Conservation (phyloP, 2,329 filamentous ascomycete species). For the Lachnellula suecica region DNA sequence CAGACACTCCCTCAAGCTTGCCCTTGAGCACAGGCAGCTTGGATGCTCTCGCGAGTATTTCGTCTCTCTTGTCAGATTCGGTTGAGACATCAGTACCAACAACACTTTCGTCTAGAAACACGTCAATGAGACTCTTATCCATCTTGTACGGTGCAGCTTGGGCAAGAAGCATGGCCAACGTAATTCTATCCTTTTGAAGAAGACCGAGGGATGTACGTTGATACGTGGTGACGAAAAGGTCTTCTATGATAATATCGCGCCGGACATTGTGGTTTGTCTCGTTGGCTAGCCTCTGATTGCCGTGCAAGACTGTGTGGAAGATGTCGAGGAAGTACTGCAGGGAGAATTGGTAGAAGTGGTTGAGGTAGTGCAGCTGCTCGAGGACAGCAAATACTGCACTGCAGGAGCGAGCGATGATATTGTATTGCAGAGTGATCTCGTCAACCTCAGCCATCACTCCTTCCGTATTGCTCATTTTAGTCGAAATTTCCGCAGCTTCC, state of each 20-base stretch:
- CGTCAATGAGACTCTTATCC: conserved; percentile 86
- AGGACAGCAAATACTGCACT: conserved; percentile 96
- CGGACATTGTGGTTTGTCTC: conserved; percentile 76
- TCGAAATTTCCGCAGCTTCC: conserved; percentile 92
- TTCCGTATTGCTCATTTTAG: conserved; percentile 94
- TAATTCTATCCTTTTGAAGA: conserved; percentile 91
- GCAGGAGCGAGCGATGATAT: conserved; percentile 88
- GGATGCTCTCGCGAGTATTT: conserved; percentile 66
- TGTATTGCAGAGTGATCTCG: conserved; percentile 91
- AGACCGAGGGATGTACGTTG: conserved; percentile 91
- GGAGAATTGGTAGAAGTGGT: conserved; percentile 99
- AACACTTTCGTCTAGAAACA: conserved; percentile 76
- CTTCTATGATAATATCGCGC: conserved; percentile 85
- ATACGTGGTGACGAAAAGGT: conserved; percentile 89
- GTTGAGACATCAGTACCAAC: conserved; percentile 78
- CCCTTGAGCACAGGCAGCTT: conserved; percentile 74
- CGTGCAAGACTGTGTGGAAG: conserved; percentile 86
- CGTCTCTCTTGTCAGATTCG: conserved; percentile 59
- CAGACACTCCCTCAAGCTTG: conserved; percentile 60
- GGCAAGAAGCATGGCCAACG: conserved; percentile 89
- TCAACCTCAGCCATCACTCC: conserved; percentile 98
- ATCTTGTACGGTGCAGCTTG: conserved; percentile 96
- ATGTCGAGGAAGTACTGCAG: conserved; percentile 98
- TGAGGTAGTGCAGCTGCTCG: conserved; percentile 95
- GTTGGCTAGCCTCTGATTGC: conserved; percentile 69